phyloP scores from a whole-genome alignment of 1,284 basidiomycete genomes.

The Veloboletus limbatus region DNA sequence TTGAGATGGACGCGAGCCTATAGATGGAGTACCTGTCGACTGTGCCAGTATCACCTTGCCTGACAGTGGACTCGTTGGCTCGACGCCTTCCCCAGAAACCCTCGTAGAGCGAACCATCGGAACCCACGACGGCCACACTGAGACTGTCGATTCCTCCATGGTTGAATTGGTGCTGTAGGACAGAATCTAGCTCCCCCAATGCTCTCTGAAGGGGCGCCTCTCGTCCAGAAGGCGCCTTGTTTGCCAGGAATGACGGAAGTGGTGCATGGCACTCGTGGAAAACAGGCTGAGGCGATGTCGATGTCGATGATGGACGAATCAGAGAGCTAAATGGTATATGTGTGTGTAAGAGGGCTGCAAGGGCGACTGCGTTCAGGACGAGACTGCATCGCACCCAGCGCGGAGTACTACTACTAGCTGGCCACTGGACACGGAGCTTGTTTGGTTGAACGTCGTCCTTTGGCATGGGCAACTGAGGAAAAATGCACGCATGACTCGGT shows the following conservation, averaged over 20 bases:
- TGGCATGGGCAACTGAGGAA: no score
- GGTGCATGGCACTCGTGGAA: conserved; percentile 16
- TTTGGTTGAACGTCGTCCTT: not conserved
- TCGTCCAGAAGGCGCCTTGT: conserved; percentile 12
- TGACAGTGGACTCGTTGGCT: conserved; percentile 42
- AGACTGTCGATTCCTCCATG: conserved; percentile 25
- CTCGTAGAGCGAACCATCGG: conserved; percentile 29
- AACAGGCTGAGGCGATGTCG: not conserved
- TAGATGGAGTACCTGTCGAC: conserved; percentile 44
- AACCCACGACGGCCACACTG: conserved; percentile 28
- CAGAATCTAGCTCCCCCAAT: conserved; percentile 9
- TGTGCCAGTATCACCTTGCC: conserved; percentile 5
- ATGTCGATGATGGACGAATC: not conserved
- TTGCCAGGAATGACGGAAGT: conserved; percentile 19
- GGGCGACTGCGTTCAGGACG: conserved; percentile 12
- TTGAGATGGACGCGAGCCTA: conserved; percentile 47
- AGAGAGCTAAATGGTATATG: not conserved
- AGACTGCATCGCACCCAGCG: conserved; percentile 22
- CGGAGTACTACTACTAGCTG: conserved; percentile 4
- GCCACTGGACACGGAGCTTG: not conserved
- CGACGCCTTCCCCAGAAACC: conserved; percentile 29
- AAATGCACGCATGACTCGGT: no score
- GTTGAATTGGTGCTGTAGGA: conserved; percentile 14
- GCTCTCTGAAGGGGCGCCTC: conserved; percentile 14
- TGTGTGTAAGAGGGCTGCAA: conserved; percentile 16